Percentiles rank a stretch among this genome's conserved stretches.
Conservation (phyloP, 2,329 filamentous ascomycete species). For the Lasiodiplodia sp. region DNA sequence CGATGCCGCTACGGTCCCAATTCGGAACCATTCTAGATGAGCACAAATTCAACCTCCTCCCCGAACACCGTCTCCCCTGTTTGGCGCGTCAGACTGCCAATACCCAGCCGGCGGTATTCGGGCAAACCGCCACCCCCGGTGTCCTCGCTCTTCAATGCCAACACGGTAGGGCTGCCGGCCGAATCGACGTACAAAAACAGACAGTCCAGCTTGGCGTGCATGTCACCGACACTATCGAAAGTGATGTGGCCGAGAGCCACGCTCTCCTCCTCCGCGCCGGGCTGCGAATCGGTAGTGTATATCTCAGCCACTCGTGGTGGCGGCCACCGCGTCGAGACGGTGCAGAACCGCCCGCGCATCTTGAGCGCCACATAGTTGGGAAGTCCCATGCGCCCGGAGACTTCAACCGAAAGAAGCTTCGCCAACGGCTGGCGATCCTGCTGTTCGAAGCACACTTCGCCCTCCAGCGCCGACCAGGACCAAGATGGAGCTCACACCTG, state of each 20-base stretch:
- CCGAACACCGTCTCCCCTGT: conserved; percentile 5
- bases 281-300: neutral
- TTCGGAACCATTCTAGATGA: conserved; percentile 2
- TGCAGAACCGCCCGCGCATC: neutral
- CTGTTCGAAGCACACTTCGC: too few species aligned
- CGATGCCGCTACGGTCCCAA: neutral
- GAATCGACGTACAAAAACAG: neutral
- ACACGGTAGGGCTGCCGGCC: neutral
- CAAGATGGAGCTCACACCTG: too few species aligned
- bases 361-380: neutral
- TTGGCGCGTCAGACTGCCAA: neutral
- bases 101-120: conserved; percentile 2
- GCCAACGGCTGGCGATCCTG: too few species aligned
- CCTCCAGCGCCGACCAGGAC: too few species aligned
- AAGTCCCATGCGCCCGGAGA: neutral
- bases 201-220: neutral
- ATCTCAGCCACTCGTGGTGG: neutral
- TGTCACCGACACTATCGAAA: neutral
- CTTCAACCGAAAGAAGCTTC: too few species aligned
- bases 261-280: neutral
- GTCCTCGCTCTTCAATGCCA: neutral
- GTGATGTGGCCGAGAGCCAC: neutral
- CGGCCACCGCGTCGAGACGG: neutral
- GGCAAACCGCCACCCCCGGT: neutral
- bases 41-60: conserved; percentile 8